Evolutionary conservation across 495 filamentous ascomycete species (phyloP).

Genomic region (Podospora pseudopauciseta): DNA sequence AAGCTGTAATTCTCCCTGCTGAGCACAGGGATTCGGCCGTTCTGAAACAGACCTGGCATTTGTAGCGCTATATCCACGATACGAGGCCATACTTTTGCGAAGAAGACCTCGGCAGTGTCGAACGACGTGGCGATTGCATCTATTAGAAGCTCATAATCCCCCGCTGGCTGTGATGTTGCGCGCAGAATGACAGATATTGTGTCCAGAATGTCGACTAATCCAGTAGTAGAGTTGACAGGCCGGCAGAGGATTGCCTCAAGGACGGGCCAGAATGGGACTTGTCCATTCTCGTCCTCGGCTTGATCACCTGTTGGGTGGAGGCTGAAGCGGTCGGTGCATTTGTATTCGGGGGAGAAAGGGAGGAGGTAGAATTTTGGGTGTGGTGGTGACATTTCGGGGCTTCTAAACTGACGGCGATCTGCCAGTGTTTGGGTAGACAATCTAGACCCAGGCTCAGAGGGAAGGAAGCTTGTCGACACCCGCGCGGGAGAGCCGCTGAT

Average conservation of each 20-base stretch:
- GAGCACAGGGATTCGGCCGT: not conserved
- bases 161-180: constrained; percentile 13
- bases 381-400: not conserved
- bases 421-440: too few relatives aligned
- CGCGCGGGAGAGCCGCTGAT: too few relatives aligned
- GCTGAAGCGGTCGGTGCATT: constrained; percentile 25
- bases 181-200: constrained; percentile 22
- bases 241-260: constrained; percentile 47
- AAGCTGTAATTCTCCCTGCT: not conserved
- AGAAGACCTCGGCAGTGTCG: not conserved
- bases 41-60: not conserved
- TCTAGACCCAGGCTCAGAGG: too few relatives aligned
- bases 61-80: not conserved
- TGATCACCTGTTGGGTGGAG: constrained; percentile 16
- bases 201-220: constrained; percentile 44
- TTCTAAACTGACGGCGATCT: too few relatives aligned
- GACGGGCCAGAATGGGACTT: constrained; percentile 35
- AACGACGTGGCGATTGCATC: constrained; percentile 2
- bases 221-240: constrained; percentile 43
- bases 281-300: constrained; percentile 17
- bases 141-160: constrained; percentile 10
- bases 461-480: too few relatives aligned
- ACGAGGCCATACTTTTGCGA: not conserved
- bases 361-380: constrained; percentile 10
- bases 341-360: constrained; percentile 18